phyloP scores from a whole-genome alignment of 2,329 filamentous ascomycete species.

The Metarhizium guizhouense region DNA sequence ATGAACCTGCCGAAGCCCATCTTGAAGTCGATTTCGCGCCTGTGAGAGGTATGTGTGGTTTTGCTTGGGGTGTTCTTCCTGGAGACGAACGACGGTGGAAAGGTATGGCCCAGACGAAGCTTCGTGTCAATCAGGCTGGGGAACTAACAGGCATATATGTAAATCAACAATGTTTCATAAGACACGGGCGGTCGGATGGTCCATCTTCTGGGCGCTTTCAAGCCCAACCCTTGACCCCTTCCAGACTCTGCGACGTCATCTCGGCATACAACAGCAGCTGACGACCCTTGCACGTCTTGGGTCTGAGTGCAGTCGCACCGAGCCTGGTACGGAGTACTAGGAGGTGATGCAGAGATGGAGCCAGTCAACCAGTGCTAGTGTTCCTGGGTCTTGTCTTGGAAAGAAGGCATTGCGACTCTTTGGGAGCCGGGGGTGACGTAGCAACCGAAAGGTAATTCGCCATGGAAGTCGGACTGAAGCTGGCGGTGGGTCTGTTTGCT shows the following conservation, averaged over 20 bases:
- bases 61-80: neutral
- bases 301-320: neutral
- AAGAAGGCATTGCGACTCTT: too few species aligned
- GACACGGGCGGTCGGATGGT: constrained; percentile 3
- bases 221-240: neutral
- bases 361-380: neutral
- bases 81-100: neutral
- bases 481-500: neutral
- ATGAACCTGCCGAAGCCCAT: constrained; percentile 42
- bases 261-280: neutral
- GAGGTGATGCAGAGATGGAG: neutral
- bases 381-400: too few species aligned
- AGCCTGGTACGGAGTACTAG: neutral
- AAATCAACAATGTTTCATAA: constrained; percentile 1
- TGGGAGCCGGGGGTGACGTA: constrained; percentile 1
- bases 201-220: neutral
- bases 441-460: neutral
- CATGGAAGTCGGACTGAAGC: neutral
- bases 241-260: neutral
- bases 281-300: neutral
- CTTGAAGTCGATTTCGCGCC: neutral
- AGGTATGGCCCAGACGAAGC: neutral
- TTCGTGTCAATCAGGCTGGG: neutral
- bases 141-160: constrained; percentile 4
- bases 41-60: neutral